Evolutionary conservation across 2,329 filamentous ascomycete genomes (phyloP), one percentile per base, ranked within the genome.

Genomic region (Fusarium sacchari): DNA sequence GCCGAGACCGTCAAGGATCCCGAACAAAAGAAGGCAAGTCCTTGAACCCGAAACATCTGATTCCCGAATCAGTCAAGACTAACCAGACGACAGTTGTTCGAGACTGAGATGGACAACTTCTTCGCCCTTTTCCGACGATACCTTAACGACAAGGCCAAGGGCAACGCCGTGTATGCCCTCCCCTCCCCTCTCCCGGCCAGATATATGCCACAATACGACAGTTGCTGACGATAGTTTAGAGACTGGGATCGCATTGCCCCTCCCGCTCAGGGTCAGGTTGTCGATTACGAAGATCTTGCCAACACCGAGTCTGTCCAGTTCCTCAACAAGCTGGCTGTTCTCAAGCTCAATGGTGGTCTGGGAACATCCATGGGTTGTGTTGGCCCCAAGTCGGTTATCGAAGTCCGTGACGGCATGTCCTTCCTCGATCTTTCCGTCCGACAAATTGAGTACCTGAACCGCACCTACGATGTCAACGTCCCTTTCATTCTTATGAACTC

Each of bases 31-130:
- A 96, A 97, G 93, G 95, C 95, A 86, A 79, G 85, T 77, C 30
- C 22, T 28, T n/a, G 18, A 24, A 47, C 32, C 34, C 22, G n/a
- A 24, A 34, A 55, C n/a, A 53, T 39, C 24, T 11, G 32, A n/a
- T 46, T 26, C n/a, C 28, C 64, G 22, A 15, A n/a, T 26, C 57
- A 28, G 39, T 30, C 22, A 53, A 34, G 58, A 36, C 67, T 69
- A 61, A 76, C 64, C 37, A 61, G 34, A 4, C 17, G 15, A 77
- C 77, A 94, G 94, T 91, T 97, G 76, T 98, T 98, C 84, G 96
- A 98, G 87, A 97, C 95, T 9, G 96, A 99, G 87, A 98, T 98
- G 95, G 96, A 99, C 90, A 99, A 99, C 91, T 99, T 99, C 89
- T 99, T 99, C 83, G 93, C 95, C 70, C 93, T 99, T 72, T 99